Evolutionary conservation across 176 grass and related monocot species (phyloP), one percentile per base, ranked within the genome.

Genomic region (Bonia amplexicaulis): DNA sequence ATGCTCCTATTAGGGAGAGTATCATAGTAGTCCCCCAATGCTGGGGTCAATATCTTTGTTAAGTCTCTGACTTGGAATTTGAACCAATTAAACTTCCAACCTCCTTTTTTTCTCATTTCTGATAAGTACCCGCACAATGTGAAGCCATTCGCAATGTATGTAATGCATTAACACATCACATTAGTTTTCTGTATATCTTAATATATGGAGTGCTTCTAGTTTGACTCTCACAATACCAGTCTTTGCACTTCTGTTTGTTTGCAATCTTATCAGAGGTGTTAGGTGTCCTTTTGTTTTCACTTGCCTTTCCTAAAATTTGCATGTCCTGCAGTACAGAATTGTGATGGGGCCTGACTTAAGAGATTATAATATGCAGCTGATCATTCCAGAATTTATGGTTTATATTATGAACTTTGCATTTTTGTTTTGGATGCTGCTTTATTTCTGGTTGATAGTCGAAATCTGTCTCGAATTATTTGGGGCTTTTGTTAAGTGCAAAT

Each of bases 181-280:
- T 64, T 64, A 51, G 20, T 64, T 74, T 64, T 51, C 10, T 49
- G 11, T 40, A 8, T 27, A 35, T 51, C 26, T 73, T 39, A 39
- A n/a, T 42, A 39, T 25, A 49, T 80, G 67, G 16, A 65, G 62
- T 45, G 60, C 48, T 52, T 76, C 41, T 76, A 44, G 51, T 82
- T 55, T 65, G 1, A 17, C 35, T 48, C 2, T 1, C 8, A 2
- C 15, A 67, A 61, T 84, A 29, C 4, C 64, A 54, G 16, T 74
- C 33, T 86, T 78, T 73, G 9, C 12, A 60, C 51, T 78, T 86
- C 2, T 66, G 15, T 20, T 89, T 80, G 15, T 68, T n/a, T 48
- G 41, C 69, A 68, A 69, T 41, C 63, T 61, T 49, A 41, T 44
- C 6, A 23, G 22, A 33, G 84, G 9, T 33, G 51, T 31, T 79